A percentile compares a stretch with the other conserved stretches of the same genome.
phyloP scores from a whole-genome alignment of 495 filamentous ascomycete species.

The Talaromyces ruber region DNA sequence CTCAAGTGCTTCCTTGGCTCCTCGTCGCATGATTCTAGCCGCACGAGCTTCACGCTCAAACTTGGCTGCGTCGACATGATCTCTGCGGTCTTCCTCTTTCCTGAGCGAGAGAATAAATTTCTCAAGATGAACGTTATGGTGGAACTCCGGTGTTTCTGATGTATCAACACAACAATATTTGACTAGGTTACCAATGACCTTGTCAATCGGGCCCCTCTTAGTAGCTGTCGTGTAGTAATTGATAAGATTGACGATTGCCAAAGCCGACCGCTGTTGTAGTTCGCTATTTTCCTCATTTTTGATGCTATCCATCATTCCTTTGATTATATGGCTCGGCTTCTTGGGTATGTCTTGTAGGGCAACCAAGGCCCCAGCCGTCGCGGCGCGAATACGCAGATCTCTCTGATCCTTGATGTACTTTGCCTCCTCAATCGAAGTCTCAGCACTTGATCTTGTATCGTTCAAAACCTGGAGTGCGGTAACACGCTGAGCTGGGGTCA shows the following conservation, averaged over 20 bases:
- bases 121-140: conserved; percentile 61
- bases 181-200: conserved; percentile 86
- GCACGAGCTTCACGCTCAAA: conserved; percentile 80
- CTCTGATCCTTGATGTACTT: conserved; percentile 67
- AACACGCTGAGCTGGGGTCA: conserved; percentile 76
- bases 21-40: conserved; percentile 79
- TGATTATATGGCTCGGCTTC: conserved; percentile 84
- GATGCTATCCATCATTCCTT: conserved; percentile 95
- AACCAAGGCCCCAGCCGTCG: conserved; percentile 79
- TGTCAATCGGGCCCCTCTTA: conserved; percentile 76
- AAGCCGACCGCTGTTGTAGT: conserved; percentile 80
- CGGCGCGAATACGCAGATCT: conserved; percentile 78
- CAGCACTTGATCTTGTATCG: conserved; percentile 60
- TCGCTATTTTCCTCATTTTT: conserved; percentile 90
- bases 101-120: conserved; percentile 80
- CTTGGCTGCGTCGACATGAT: conserved; percentile 80
- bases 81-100: conserved; percentile 93
- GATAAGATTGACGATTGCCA: conserved; percentile 75
- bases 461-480: conserved; percentile 65
- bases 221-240: conserved; percentile 69
- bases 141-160: conserved; percentile 93
- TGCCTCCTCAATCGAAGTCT: conserved; percentile 68
- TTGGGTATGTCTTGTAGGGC: conserved; percentile 81
- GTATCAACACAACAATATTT: conserved; percentile 97
- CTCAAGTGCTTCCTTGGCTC: conserved; percentile 91